Conservation (phyloP, 805 yeast species). For the Clavispora santaluciae region DNA sequence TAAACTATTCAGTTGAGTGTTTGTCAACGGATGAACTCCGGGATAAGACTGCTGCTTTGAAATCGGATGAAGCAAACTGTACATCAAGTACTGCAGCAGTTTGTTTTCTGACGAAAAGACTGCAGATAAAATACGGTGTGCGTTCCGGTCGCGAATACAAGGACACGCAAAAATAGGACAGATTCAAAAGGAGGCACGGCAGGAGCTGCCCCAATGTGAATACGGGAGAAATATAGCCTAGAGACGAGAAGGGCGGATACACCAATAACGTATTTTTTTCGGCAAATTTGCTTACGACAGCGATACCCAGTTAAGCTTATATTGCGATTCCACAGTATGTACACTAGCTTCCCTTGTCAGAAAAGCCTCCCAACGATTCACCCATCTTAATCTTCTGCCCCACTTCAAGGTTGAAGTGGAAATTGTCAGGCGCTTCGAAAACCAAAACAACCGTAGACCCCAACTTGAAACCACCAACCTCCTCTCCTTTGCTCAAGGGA, state of each 20-base stretch:
- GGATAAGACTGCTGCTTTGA: too few species aligned
- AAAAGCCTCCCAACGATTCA: slow-evolving; percentile 58
- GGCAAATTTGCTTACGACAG: too few species aligned
- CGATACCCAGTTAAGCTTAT: too few species aligned
- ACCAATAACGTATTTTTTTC: too few species aligned
- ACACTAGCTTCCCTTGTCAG: neutral
- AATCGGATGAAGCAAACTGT: neutral
- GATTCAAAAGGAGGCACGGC: too few species aligned
- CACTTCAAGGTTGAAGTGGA: slow-evolving; percentile 60
- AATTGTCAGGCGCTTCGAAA: slow-evolving; percentile 88
- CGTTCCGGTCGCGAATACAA: too few species aligned
- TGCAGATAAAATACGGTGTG: neutral
- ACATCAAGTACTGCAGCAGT: neutral
- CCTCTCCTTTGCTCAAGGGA: slow-evolving; percentile 87
- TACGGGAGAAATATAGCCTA: too few species aligned
- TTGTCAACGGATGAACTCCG: too few species aligned
- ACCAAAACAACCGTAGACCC: slow-evolving; percentile 97
- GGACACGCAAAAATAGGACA: too few species aligned
- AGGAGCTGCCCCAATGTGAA: too few species aligned
- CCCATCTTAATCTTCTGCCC: slow-evolving; percentile 89
- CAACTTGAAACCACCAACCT: slow-evolving; percentile 94
- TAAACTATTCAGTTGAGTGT: too few species aligned
- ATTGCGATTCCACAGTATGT: neutral
- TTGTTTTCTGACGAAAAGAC: neutral
- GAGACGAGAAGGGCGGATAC: too few species aligned